Percentiles rank a stretch among this genome's conserved stretches.
phyloP scores from a whole-genome alignment of 2,329 filamentous ascomycete genomes.

The Xylaria sp. region DNA sequence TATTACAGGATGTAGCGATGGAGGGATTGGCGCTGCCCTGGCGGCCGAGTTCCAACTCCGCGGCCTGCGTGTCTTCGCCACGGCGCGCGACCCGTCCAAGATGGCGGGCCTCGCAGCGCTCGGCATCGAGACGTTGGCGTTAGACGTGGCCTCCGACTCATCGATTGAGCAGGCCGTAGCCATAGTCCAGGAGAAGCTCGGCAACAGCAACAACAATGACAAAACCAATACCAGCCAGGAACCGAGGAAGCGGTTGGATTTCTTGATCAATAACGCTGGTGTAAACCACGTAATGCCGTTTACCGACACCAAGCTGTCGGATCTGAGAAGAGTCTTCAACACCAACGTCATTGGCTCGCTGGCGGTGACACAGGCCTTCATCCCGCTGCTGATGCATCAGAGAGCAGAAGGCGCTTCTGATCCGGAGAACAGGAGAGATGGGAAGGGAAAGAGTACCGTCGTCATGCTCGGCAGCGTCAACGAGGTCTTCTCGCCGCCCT shows the following conservation, averaged over 20 bases:
- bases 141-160: slow-evolving; percentile 48
- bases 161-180: slow-evolving; percentile 43
- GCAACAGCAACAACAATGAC: background rate
- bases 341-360: slow-evolving; percentile 48
- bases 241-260: slow-evolving; percentile 39
- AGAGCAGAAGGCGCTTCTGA: background rate
- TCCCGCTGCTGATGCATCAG: slow-evolving; percentile 47
- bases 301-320: slow-evolving; percentile 38
- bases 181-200: slow-evolving; percentile 25
- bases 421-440: slow-evolving; percentile 16
- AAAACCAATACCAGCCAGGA: background rate
- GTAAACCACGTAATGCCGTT: slow-evolving; percentile 43
- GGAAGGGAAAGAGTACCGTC: slow-evolving; percentile 39
- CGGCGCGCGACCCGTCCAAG: slow-evolving; percentile 45
- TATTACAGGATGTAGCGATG: slow-evolving; percentile 51
- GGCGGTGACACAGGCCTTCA: slow-evolving; percentile 49
- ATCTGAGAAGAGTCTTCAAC: slow-evolving; percentile 41
- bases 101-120: slow-evolving; percentile 42
- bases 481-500: slow-evolving; percentile 48
- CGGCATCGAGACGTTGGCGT: slow-evolving; percentile 43
- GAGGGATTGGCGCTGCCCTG: slow-evolving; percentile 49
- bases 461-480: slow-evolving; percentile 48
- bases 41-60: slow-evolving; percentile 48
- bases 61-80: slow-evolving; percentile 49
- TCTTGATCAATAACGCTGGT: slow-evolving; percentile 48